Evolutionary conservation across 805 yeast species (phyloP), one percentile per base, ranked within the genome.

Genomic region (Candida fluviatilis): DNA sequence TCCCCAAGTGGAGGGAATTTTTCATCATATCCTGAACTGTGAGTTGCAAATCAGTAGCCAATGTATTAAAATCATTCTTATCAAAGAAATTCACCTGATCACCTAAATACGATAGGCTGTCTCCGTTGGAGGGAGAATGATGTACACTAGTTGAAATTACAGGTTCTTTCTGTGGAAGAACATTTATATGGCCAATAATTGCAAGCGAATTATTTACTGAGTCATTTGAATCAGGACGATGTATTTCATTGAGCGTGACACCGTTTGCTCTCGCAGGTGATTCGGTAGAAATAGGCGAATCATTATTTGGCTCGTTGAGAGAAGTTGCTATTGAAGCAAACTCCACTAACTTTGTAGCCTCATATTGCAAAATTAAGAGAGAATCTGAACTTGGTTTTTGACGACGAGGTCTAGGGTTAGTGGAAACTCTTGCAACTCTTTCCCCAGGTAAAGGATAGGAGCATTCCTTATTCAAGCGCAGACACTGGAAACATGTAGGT

Each of bases 401-500:
- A 10, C 6, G 24, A 6, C 8, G 8, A 21, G 10, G 24, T 17
- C 16, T 30, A 5, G 33, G 33, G 10, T 8, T n/a, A 21, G 50
- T 47, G 18, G 52, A 47, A 1, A 58, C 62, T 11, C 66, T 38
- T 8, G 54, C 39, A 2, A 62, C 66, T 32, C 49, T 49, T 36
- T 63, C 67, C 4, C 67, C 67, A 14, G 47, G 49, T 30, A 36
- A 40, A 3, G 69, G 68, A 39, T 64, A 64, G 18, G 47, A 48
- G 35, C 69, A 64, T n/a, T 37, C 46, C 37, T 61, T 62, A 18
- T 48, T 53, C 21, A 63, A 49, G 15, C 67, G 45, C 5, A 53
- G 47, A 39, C 69, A 64, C 39, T 58, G 66, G 54, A 59, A 52
- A 42, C 69, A 64, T 47, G 37, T 49, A 35, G 55, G 62, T 38